Percentiles rank a stretch among this genome's conserved stretches.
Evolutionary conservation across 306 rosid species (phyloP).

Genomic region (Hippophae rhamnoides): DNA sequence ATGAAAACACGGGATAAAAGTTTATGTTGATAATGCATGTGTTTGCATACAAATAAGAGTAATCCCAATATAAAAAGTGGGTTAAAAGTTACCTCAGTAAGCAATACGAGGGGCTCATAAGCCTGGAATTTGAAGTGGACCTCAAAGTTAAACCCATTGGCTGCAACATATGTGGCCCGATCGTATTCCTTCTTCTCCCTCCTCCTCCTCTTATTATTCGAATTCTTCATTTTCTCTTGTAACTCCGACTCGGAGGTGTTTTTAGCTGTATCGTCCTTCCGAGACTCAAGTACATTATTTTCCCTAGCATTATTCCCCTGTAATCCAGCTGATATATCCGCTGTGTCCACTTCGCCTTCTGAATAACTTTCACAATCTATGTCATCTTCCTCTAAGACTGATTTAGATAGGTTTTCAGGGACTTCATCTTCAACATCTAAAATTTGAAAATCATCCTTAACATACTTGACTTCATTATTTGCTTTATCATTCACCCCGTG

Average conservation of each 20-base stretch:
- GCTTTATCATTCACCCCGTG: constrained; percentile 33
- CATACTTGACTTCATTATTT: constrained; percentile 33
- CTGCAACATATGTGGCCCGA: constrained; percentile 43
- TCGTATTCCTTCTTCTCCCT: constrained; percentile 28
- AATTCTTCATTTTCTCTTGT: constrained; percentile 18
- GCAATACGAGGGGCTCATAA: constrained; percentile 58
- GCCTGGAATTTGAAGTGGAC: constrained; percentile 48
- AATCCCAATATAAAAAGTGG: neutral
- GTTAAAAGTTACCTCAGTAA: constrained; percentile 57
- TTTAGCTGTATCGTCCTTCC: constrained; percentile 16
- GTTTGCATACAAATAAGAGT: neutral
- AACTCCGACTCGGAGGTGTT: constrained; percentile 14
- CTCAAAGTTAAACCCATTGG: constrained; percentile 52
- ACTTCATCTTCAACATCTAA: constrained; percentile 18
- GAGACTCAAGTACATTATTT: constrained; percentile 9
- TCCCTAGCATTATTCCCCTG: constrained; percentile 16
- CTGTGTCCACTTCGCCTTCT: constrained; percentile 31
- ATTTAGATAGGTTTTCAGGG: constrained; percentile 9
- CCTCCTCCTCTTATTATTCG: constrained; percentile 19
- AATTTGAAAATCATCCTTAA: constrained; percentile 20
- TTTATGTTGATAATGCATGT: neutral
- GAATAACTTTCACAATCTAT: neutral
- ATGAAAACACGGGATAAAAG: neutral
- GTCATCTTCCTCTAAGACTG: too few species aligned
- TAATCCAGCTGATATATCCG: constrained; percentile 33